A percentile compares a stretch with the other conserved stretches of the same genome.
phyloP scores from a whole-genome alignment of 352 stramenopile species.

The Pythium periplocum region DNA sequence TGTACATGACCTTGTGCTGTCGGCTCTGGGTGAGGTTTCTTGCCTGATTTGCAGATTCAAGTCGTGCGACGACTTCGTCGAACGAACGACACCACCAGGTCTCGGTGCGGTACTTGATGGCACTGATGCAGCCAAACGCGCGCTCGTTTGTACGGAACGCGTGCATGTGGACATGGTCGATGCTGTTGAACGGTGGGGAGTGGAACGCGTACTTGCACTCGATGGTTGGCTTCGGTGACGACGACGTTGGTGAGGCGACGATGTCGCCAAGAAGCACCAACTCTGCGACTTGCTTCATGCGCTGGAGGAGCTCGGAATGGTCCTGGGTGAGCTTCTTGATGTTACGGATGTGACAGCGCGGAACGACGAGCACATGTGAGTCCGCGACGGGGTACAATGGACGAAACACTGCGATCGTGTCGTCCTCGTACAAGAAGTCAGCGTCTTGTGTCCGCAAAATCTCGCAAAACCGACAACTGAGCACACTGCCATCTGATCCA shows the following conservation, averaged over 20 bases:
- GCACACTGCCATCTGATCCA: slow-evolving; percentile 41
- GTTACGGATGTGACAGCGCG: slow-evolving; percentile 80
- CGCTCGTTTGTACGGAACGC: slow-evolving; percentile 59
- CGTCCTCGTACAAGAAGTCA: slow-evolving; percentile 79
- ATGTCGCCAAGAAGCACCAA: slow-evolving; percentile 25
- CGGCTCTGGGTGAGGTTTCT: neutral
- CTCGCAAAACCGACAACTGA: slow-evolving; percentile 82
- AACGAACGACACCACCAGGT: slow-evolving; percentile 87
- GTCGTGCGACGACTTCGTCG: slow-evolving; percentile 56
- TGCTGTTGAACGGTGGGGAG: slow-evolving; percentile 85
- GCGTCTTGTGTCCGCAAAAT: slow-evolving; percentile 59
- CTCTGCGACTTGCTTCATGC: slow-evolving; percentile 64
- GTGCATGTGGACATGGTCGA: slow-evolving; percentile 89
- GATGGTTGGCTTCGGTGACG: neutral
- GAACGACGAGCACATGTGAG: slow-evolving; percentile 79
- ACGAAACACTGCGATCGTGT: slow-evolving; percentile 69
- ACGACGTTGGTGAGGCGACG: neutral
- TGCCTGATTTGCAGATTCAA: neutral
- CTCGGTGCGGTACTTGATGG: slow-evolving; percentile 82
- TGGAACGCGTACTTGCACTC: slow-evolving; percentile 81
- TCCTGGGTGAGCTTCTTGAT: slow-evolving; percentile 68
- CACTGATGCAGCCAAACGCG: slow-evolving; percentile 53
- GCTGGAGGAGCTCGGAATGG: slow-evolving; percentile 54
- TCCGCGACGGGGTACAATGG: slow-evolving; percentile 60
- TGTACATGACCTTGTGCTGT: neutral